Conservation (phyloP, 2,329 filamentous ascomycete species). For the Torrubiellomyces zombiae region DNA sequence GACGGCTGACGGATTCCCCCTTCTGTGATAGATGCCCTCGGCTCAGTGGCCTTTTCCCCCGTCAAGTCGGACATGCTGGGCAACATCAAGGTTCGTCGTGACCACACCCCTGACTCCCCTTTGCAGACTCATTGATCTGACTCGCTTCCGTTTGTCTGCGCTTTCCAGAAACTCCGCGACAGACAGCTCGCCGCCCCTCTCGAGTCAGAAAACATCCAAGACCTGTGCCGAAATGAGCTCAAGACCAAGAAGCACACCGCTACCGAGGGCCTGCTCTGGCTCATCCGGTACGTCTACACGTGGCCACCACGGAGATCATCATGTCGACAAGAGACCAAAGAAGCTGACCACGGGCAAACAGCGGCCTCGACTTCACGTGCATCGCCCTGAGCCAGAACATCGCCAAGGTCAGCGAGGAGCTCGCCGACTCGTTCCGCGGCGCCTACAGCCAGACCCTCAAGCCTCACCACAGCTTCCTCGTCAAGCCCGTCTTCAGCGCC, state of each 20-base stretch:
- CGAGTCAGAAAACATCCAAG: constrained; percentile 72
- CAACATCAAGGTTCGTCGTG: constrained; percentile 62
- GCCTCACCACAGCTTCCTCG: constrained; percentile 72
- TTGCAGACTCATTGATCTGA: too few species aligned
- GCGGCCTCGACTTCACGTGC: constrained; percentile 85
- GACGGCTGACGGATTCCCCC: neutral
- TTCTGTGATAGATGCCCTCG: constrained; percentile 36
- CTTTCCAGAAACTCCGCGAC: constrained; percentile 65
- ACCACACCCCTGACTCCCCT: too few species aligned
- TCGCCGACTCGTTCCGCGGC: constrained; percentile 69
- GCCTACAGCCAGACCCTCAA: constrained; percentile 82
- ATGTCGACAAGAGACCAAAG: too few species aligned
- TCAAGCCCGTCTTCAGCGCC: constrained; percentile 84
- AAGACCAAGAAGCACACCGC: constrained; percentile 79
- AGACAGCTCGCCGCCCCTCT: constrained; percentile 62
- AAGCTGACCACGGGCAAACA: constrained; percentile 20
- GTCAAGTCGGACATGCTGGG: constrained; percentile 84
- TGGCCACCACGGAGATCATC: too few species aligned
- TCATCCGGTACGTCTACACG: constrained; percentile 50
- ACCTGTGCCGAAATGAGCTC: constrained; percentile 72
- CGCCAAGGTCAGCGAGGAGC: constrained; percentile 51
- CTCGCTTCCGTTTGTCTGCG: too few species aligned
- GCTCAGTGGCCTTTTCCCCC: constrained; percentile 63
- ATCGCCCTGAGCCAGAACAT: constrained; percentile 69
- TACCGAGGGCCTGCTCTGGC: constrained; percentile 81